Percentiles rank a stretch among this genome's conserved stretches.
These are phyloP conservation scores for Platanus orientalis DNA, from an alignment of 164 flowering plant genomes.

Conservation along the genomic window DNA sequence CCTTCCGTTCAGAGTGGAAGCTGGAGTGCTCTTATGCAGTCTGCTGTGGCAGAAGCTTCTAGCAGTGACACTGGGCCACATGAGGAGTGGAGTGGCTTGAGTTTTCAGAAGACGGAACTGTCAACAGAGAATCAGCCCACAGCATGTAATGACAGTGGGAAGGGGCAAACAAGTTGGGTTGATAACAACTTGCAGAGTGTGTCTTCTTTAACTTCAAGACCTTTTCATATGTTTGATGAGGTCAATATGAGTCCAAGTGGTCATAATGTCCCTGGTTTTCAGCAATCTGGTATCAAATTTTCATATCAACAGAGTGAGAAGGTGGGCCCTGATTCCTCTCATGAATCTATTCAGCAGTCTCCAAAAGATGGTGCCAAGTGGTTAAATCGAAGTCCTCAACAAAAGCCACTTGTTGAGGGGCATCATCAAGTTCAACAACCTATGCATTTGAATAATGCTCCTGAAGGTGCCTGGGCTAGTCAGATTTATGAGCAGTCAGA, in stretches of 20 bases:
- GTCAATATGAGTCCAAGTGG: constrained; percentile 27
- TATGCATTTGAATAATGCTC: constrained; percentile 30
- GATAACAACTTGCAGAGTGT: constrained; percentile 38
- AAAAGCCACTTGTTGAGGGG: constrained; percentile 30
- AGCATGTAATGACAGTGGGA: constrained; percentile 34
- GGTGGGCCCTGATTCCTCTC: constrained; percentile 23
- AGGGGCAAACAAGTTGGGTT: constrained; percentile 38
- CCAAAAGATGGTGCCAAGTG: constrained; percentile 34
- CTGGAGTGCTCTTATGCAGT: constrained; percentile 98
- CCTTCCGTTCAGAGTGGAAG: constrained; percentile 75
- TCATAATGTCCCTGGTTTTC: constrained; percentile 31
- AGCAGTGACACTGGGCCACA: constrained; percentile 64
- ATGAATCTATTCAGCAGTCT: constrained; percentile 31
- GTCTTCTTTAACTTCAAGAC: constrained; percentile 41
- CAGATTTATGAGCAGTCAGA: constrained; percentile 32
- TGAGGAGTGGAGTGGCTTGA: constrained; percentile 83
- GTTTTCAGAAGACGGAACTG: constrained; percentile 51
- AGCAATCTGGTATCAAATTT: constrained; percentile 26
- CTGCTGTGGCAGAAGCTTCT: constrained; percentile 87
- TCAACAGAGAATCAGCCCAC: constrained; percentile 44
- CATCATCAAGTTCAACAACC: constrained; percentile 32
- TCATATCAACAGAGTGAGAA: constrained; percentile 30
- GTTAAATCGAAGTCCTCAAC: constrained; percentile 32
- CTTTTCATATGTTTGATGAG: constrained; percentile 25
- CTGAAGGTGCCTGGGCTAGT: constrained; percentile 29